Conservation (phyloP, 2,329 filamentous ascomycete genomes). For the Pseudogymnoascus sp. region DNA sequence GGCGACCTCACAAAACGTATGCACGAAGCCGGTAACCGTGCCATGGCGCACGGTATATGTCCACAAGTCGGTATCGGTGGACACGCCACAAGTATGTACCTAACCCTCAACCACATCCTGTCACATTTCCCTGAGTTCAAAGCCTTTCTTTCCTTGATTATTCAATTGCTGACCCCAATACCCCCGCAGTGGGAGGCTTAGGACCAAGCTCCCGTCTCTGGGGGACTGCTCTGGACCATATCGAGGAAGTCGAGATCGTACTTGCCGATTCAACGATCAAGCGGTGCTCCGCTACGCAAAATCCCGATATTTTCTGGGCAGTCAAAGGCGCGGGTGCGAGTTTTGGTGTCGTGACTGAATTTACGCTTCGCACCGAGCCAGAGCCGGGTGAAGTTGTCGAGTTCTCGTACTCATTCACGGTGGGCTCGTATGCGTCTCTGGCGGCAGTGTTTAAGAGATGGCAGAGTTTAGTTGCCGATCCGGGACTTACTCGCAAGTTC, state of each 20-base stretch:
- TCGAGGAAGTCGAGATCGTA: conserved; percentile 41
- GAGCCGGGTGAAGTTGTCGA: conserved; percentile 50
- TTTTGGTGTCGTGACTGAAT: conserved; percentile 31
- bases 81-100: conserved; percentile 42
- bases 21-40: conserved; percentile 45
- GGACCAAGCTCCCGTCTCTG: conserved; percentile 39
- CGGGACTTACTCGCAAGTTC: conserved; percentile 50
- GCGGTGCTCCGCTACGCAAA: conserved; percentile 21
- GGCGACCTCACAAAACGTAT: conserved; percentile 44
- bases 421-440: conserved; percentile 41
- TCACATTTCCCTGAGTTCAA: conserved; percentile 31
- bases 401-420: conserved; percentile 49
- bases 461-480: conserved; percentile 50
- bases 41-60: conserved; percentile 53
- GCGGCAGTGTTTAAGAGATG: conserved; percentile 47
- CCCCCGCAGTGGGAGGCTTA: conserved; percentile 30
- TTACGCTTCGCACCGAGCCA: conserved; percentile 40
- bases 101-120: conserved; percentile 28
- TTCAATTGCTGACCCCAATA: conserved; percentile 27
- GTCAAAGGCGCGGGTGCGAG: conserved; percentile 30
- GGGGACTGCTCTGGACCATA: conserved; percentile 44
- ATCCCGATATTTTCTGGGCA: conserved; percentile 28
- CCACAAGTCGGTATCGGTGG: conserved; percentile 53
- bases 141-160: background rate
- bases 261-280: conserved; percentile 28